Evolutionary conservation across 352 stramenopile species (phyloP), one percentile per base, ranked within the genome.

Genomic region (Phytophthora uliginosa): DNA sequence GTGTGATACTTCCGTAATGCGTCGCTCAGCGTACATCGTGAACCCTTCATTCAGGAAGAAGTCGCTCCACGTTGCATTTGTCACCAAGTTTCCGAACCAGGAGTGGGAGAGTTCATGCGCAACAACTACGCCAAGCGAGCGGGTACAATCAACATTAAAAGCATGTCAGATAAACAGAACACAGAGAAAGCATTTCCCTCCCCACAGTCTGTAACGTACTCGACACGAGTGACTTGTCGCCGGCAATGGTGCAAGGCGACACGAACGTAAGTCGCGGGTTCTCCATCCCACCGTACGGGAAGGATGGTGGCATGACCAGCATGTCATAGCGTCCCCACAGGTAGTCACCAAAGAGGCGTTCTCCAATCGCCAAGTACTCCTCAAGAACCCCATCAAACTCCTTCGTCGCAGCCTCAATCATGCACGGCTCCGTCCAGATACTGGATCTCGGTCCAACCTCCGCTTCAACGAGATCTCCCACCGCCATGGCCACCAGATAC

Each of bases 201-300:
- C 13, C 4, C 15, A 22, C 22, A 26, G 18, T 15, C 10, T 28
- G n/a, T 53, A 13, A 78, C 74, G 26, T 73, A 93, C 86, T 84
- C 9, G 85, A 92, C 56, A 85, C 87, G 6, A 95, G 78, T 3
- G 89, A 96, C 48, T 91, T 85, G 31, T 96, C 89, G 1, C 90
- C 88, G n/a, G 83, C 82, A 66, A 96, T 79, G 18, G 91, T 84
- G 20, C 81, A 91, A 38, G 88, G 90, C 26, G 90, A 95, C 57
- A 94, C 76, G 56, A 94, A 98, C 10, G 94, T 98, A 40, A 98
- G 82, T 33, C 91, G 86, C 9, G 94, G 94, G 79, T 98, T 98
- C 78, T 99, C 98, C 98, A 99, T 99, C n/a, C 98, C 98, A 38
- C 98, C 98, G 77, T 99, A 99, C 0, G 91, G 90, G 64, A 98